A percentile compares a stretch with the other conserved stretches of the same genome.
phyloP scores from a whole-genome alignment of 306 rosid species.

The Potentilla sterilis region DNA sequence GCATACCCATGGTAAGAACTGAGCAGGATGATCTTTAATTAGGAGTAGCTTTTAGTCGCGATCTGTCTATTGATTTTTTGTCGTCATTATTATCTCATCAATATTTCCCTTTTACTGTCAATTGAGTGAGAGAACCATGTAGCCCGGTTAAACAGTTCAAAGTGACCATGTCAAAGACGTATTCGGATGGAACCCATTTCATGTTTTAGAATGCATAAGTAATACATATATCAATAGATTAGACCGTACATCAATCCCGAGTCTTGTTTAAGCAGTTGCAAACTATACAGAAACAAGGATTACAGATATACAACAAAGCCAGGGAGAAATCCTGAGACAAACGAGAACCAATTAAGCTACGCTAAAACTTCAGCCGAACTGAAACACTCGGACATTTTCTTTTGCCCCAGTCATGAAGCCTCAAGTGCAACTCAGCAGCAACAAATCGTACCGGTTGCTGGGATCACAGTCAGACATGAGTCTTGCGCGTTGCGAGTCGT shows the following conservation, averaged over 20 bases:
- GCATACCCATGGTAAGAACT: slow-evolving; percentile 27
- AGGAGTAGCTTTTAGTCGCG: neutral
- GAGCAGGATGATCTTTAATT: slow-evolving; percentile 11
- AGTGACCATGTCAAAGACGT: neutral
- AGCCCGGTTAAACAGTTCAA: neutral
- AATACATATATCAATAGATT: no score
- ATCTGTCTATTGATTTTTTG: neutral
- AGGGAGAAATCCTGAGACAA: neutral
- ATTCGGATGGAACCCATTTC: neutral
- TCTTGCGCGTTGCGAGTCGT: no score
- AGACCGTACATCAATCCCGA: neutral
- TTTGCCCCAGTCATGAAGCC: slow-evolving; percentile 60
- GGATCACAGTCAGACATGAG: slow-evolving; percentile 39
- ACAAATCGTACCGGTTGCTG: slow-evolving; percentile 49
- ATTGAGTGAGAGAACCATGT: neutral
- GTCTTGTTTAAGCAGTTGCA: neutral
- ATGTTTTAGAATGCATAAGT: neutral
- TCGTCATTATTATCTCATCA: neutral
- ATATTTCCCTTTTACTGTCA: neutral
- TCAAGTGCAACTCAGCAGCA: slow-evolving; percentile 52
- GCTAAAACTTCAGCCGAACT: no score
- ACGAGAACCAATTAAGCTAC: neutral
- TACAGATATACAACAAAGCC: no score
- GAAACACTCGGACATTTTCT: neutral
- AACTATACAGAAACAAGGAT: neutral